phyloP scores from a whole-genome alignment of 2,329 filamentous ascomycete genomes.

The Magnaporthiopsis rhizophila region DNA sequence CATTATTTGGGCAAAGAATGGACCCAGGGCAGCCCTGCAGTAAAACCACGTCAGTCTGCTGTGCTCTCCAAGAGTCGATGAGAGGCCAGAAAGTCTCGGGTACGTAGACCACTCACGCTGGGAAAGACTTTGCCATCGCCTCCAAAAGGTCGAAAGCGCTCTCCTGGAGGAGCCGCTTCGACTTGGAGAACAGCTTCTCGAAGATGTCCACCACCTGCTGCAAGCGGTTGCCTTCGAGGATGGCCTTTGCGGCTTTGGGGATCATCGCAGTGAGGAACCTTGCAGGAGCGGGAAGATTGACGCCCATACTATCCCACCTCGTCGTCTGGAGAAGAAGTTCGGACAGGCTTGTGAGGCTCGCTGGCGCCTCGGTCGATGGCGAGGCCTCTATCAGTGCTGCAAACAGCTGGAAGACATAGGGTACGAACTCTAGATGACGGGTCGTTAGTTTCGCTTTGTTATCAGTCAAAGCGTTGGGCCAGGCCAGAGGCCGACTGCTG shows the following conservation, averaged over 20 bases:
- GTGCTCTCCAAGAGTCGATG: not conserved
- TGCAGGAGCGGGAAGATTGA: constrained; percentile 81
- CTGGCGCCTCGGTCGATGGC: constrained; percentile 67
- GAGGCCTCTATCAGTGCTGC: constrained; percentile 85
- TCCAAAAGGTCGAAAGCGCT: constrained; percentile 90
- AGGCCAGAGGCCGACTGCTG: not conserved
- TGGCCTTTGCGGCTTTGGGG: constrained; percentile 63
- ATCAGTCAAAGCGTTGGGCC: not conserved
- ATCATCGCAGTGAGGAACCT: constrained; percentile 80
- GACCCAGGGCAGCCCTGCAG: not conserved
- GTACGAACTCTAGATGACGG: constrained; percentile 66
- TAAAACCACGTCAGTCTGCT: not conserved
- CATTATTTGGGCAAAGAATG: not conserved
- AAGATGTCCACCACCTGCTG: constrained; percentile 92
- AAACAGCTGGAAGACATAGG: constrained; percentile 93
- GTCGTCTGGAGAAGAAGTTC: constrained; percentile 69
- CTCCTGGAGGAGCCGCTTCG: constrained; percentile 64
- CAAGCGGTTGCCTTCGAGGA: constrained; percentile 71
- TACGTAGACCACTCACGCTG: constrained; percentile 45
- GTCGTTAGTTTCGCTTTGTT: not conserved
- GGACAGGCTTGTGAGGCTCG: constrained; percentile 73
- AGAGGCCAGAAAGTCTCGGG: not conserved
- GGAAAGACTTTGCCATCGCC: constrained; percentile 63
- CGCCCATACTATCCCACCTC: constrained; percentile 81
- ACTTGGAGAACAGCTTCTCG: constrained; percentile 64